A percentile compares a stretch with the other conserved stretches of the same genome.
phyloP scores from a whole-genome alignment of 331 rosid genomes.

The Arachis monticola region DNA sequence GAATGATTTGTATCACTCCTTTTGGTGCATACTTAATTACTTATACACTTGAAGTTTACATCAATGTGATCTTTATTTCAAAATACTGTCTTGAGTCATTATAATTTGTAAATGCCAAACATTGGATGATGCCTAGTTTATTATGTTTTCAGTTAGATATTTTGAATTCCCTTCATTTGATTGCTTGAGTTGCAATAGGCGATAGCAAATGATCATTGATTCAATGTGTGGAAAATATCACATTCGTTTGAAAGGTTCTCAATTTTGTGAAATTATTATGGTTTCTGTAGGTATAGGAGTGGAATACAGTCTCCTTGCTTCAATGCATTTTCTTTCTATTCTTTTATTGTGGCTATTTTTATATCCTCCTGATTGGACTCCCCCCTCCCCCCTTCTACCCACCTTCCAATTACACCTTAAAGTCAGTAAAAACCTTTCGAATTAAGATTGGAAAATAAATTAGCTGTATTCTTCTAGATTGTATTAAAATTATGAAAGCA shows the following conservation, averaged over 20 bases:
- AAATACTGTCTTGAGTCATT: conserved; percentile 1
- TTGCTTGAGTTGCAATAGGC: neutral
- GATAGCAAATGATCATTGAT: neutral
- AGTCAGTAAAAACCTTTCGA: neutral
- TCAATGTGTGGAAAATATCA: conserved; percentile 11
- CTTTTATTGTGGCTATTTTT: neutral
- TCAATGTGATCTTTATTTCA: conserved; percentile 1
- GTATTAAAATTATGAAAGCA: neutral
- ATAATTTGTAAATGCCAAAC: conserved; percentile 16
- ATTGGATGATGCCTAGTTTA: neutral
- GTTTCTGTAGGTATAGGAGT: conserved; percentile 5
- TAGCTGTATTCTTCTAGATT: neutral
- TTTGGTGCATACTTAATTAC: conserved; percentile 18
- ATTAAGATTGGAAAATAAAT: neutral
- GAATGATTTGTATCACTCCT: neutral
- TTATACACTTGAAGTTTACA: conserved; percentile 25
- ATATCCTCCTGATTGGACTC: neutral
- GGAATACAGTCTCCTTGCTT: neutral
- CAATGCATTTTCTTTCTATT: conserved; percentile 8
- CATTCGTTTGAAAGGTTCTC: neutral
- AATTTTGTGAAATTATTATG: neutral
- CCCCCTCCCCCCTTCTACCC: neutral
- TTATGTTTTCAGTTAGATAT: neutral
- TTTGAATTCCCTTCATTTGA: conserved; percentile 1
- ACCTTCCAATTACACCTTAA: too few relatives aligned